Base-by-base conservation (phyloP, 2,329 filamentous ascomycete species). In the Xylariomycetidae sp. region DNA sequence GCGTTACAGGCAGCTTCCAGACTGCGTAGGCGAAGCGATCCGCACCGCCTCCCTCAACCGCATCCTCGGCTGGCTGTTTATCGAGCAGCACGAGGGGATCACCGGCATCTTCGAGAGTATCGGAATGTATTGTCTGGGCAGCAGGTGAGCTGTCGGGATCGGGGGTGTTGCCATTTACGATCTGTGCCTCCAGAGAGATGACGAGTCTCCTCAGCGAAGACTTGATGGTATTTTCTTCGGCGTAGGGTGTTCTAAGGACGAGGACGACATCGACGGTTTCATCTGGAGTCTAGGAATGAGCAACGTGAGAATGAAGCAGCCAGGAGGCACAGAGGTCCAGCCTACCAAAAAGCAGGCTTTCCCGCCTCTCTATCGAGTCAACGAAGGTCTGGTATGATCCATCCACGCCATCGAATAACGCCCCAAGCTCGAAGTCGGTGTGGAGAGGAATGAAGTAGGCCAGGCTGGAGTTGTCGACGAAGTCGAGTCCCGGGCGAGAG, bases 261-360 rank as follows among this genome's bases (percentile, higher is more conserved):
- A 88, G 63, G 50, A 84, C 77, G 13, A 87, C 68, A 42, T 79
- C 65, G 36, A 84, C 70, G 17, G 76, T 76, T 65, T 89, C 84
- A 72, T 89, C 84, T 88, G 62, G 37, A 53, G 52, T 64, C 63
- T 71, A 60, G 47, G 52, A 59, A 65, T 72, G 58, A 72, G 71
- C 62, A 65, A 50, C 44, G 48, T 52, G 46, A 60, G 58, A 63
- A 50, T 52, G 43, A 44, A 44, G 52, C 41, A 46, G 45, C 50
- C 46, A 42, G 44, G 49, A 47, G 37, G 39, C 31, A 34, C n/a
- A 38, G 42, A 35, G 39, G 47, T 46, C 39, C 34, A 29, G 58
- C 73, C 46, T 66, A 87, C 84, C 84, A 52, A 88, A 86, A 53
- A 85, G 82, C 24, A 89, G 64, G 34, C 71, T 69, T 24, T 81